Evolutionary conservation across 306 rosid genomes (phyloP).

Genomic region (Hippophae gyantsensis): DNA sequence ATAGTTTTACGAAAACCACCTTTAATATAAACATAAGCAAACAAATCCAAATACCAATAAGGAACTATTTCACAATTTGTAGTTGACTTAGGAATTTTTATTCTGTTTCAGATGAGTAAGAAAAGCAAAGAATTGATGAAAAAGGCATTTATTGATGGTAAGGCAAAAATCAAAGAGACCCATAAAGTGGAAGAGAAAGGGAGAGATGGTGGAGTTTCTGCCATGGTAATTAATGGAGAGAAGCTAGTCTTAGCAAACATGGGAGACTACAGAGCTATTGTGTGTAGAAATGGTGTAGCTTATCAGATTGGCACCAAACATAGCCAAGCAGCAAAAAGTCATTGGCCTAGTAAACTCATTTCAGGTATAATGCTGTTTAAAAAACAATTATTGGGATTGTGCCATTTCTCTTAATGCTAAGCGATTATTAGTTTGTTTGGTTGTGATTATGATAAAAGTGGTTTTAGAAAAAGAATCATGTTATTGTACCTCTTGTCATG

Average conservation of each 20-base stretch:
- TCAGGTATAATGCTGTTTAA: conserved; percentile 27
- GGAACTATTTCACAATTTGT: not conserved
- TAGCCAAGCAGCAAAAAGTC: conserved; percentile 21
- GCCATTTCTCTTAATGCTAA: too few species aligned
- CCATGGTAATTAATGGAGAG: conserved; percentile 54
- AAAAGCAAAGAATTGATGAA: conserved; percentile 51
- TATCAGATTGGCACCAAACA: conserved; percentile 27
- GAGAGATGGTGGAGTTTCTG: conserved; percentile 50
- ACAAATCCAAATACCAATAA: too few species aligned
- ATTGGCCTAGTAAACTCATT: conserved; percentile 50
- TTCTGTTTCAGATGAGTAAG: conserved; percentile 38
- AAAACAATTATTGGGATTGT: too few species aligned
- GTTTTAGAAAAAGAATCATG: too few species aligned
- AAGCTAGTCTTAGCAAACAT: conserved; percentile 57
- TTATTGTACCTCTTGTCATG: too few species aligned
- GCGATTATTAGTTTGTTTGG: too few species aligned
- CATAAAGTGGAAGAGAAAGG: conserved; percentile 20
- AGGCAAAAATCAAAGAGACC: conserved; percentile 36
- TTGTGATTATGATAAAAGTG: too few species aligned
- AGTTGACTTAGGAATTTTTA: not conserved
- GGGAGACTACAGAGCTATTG: conserved; percentile 64
- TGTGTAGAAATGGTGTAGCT: conserved; percentile 76
- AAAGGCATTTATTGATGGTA: conserved; percentile 54
- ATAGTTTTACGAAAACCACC: too few species aligned
- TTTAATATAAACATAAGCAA: too few species aligned